A percentile compares a stretch with the other conserved stretches of the same genome.
Conservation (phyloP, 768 basidiomycete species). For the Pleurotus sapidus region DNA sequence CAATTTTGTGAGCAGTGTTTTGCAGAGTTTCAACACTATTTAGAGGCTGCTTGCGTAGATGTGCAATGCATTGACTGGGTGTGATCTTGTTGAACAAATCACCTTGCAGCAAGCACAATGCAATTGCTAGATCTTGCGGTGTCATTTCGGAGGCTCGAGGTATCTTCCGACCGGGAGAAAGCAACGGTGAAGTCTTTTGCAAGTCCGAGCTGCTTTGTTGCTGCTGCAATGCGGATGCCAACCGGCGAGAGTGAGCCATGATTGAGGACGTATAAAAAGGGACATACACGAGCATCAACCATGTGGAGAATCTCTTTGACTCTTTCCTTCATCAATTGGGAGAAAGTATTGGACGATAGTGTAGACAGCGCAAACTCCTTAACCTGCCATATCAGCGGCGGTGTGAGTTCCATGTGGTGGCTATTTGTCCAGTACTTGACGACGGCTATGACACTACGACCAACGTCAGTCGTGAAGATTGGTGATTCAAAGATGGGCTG, state of each 20-base stretch:
- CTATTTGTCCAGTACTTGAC: conserved; percentile 34
- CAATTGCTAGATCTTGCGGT: conserved; percentile 39
- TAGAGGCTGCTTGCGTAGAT: conserved; percentile 23
- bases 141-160: conserved; percentile 28
- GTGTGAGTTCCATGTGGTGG: conserved; percentile 24
- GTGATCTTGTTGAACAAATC: conserved; percentile 35
- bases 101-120: conserved; percentile 41
- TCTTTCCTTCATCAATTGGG: conserved; percentile 26
- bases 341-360: conserved; percentile 18
- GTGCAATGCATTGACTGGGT: conserved; percentile 39
- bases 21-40: conserved; percentile 32
- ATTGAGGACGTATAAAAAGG: background rate
- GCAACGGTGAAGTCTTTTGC: background rate
- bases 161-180: conserved; percentile 22
- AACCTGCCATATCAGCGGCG: conserved; percentile 31
- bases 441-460: conserved; percentile 30
- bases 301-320: conserved; percentile 26
- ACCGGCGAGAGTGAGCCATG: background rate
- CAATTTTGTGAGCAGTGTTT: conserved; percentile 35
- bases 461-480: background rate
- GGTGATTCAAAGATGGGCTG: conserved; percentile 10
- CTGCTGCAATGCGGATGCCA: background rate
- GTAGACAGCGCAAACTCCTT: conserved; percentile 28
- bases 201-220: background rate
- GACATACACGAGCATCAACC: conserved; percentile 26